Base-by-base conservation (phyloP, 352 stramenopile genomes). In the Phytophthora aleatoria region DNA sequence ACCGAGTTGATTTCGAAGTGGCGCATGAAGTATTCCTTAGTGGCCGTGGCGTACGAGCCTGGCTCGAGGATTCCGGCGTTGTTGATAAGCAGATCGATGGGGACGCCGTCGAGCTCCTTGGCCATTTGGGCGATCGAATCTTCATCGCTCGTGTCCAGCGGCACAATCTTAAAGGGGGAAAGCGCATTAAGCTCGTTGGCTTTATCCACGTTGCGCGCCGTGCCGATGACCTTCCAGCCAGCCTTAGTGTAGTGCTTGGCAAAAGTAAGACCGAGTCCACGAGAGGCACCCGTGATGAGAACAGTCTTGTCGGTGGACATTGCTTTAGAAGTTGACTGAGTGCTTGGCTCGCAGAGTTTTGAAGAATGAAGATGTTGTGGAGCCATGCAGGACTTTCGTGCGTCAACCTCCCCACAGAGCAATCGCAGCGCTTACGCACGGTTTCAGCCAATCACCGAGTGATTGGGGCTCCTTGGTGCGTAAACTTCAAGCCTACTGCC, bases 1-100 rank as follows among this genome's bases (percentile, higher is more conserved):
- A 91, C 63, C 2, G 74, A 45, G 61, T 91, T 91, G 41, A 87
- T 61, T 57, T 90, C 75, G 43, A 91, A 85, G 44, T 89, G 74
- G 7, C 50, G 48, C 66, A 87, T 70, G 16, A 89, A 24, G 9
- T 68, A 42, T 3, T 76, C 66, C 57, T 84, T 84, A 27, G 73
- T 76, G 10, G 53, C 57, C 11, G 52, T 69, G 13, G 61, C 36
- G 8, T 82, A 48, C 3, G 33, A 58, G 26, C 64, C 65, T 28
- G 30, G 20, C 8, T 54, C 47, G 16, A 60, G 50, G 48, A 85
- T 82, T 11, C 76, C 76, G 12, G 77, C 82, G 49, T 89, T 89
- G 70, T 91, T 87, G 47, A 89, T 70, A 2, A 90, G 64, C 48
- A 90, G 26, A 39, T 90, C 80, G 45, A 91, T 81, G 13, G 68